Base-by-base conservation (phyloP, 2,329 filamentous ascomycete genomes). In the Elsinoe necatrix region DNA sequence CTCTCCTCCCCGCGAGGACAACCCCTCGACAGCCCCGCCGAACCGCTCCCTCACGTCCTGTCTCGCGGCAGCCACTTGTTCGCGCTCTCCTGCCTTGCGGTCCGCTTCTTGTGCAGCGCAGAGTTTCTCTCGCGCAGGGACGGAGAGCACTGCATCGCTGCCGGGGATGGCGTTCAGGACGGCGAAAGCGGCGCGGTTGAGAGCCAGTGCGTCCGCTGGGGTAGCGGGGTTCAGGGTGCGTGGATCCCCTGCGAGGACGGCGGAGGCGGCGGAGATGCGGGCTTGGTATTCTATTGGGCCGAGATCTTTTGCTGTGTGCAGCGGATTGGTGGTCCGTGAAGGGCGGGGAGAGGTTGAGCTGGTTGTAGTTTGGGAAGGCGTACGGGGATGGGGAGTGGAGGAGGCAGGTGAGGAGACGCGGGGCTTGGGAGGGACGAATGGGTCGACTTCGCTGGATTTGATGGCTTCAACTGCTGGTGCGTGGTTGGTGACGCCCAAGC, bases 381-480 rank as follows among this genome's bases (percentile, higher is more conserved):
- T 7, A 34, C 16, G 8, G 37, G 39, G n/a, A 6, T 23, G 9
- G 51, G 21, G 6, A 23, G 4, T 18, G 18, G 52, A 35, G 50
- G 34, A n/a, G 52, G n/a, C 12, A 6, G 34, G 34, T n/a, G 9
- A n/a, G 14, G 12, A 37, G 34, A 12, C 14, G 5, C 34, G 34
- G 5, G 34, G 9, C 34, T 42, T 31, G 27, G 18, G 25, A 23
- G 29, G 16, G 23, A 8, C n/a, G 54, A 47, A 56, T 11, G 42
- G 39, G 54, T 56, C 54, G 41, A 56, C 54, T 56, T 56, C 54
- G 37, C 23, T 34, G 39, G n/a, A 14, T 37, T 56, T 56, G 39
- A 56, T 56, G 18, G 54, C 54, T 56, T 56, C 54, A 18, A 56
- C 21, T 39, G 54, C 54, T n/a, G 54, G 54, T 11, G 54, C 45